Conservation (phyloP, 306 rosid species). For the Vicia faba region DNA sequence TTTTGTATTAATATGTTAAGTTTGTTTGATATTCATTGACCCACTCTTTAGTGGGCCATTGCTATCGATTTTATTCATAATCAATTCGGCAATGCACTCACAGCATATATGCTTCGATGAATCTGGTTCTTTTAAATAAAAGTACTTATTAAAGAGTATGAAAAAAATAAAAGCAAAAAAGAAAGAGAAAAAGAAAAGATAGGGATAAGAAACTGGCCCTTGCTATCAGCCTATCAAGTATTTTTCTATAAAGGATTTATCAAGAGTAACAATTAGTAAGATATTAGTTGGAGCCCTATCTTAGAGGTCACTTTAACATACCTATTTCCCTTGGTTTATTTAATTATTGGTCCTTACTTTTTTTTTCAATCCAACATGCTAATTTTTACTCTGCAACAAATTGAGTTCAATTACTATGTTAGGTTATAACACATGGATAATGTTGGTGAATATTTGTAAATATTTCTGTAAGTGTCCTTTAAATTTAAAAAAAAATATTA, state of each 20-base stretch:
- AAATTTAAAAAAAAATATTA: no score
- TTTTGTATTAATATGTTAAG: slow-evolving; percentile 25
- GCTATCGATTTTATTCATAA: slow-evolving; percentile 25
- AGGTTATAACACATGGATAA: no score
- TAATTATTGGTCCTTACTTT: no score
- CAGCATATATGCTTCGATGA: slow-evolving; percentile 34
- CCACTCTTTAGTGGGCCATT: slow-evolving; percentile 12
- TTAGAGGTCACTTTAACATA: no score
- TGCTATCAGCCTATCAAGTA: background rate
- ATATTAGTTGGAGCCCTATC: background rate
- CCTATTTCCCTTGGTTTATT: no score
- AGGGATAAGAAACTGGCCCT: slow-evolving; percentile 6
- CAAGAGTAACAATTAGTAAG: no score
- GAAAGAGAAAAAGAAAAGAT: background rate
- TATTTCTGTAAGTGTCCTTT: no score
- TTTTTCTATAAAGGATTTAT: background rate
- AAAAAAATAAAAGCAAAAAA: background rate
- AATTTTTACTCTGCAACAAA: no score
- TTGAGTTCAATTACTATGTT: no score
- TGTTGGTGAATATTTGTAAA: no score
- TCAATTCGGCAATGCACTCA: slow-evolving; percentile 24
- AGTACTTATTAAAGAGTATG: slow-evolving; percentile 7
- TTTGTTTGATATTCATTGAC: slow-evolving; percentile 16
- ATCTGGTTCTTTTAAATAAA: slow-evolving; percentile 38
- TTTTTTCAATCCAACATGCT: no score